A percentile compares a stretch with the other conserved stretches of the same genome.
phyloP scores from a whole-genome alignment of 2,329 filamentous ascomycete genomes.

The Trichothecium sympodiale region DNA sequence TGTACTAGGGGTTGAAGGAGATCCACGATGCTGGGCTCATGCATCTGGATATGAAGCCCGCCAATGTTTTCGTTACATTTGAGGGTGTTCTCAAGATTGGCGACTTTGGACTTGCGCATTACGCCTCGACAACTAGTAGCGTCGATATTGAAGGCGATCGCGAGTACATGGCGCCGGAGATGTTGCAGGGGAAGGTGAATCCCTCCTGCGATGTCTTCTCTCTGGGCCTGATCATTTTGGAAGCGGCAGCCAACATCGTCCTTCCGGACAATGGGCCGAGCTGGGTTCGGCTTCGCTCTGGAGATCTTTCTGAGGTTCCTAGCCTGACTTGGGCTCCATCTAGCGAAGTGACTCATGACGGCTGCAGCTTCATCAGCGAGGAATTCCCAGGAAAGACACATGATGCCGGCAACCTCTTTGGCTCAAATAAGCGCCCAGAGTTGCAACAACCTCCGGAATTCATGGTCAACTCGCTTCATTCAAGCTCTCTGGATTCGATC shows the following conservation, averaged over 20 bases:
- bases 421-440: constrained; percentile 34
- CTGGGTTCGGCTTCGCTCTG: constrained; percentile 82
- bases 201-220: constrained; percentile 91
- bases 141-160: constrained; percentile 91
- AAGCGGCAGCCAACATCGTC: constrained; percentile 87
- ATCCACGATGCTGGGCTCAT: constrained; percentile 84
- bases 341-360: constrained; percentile 61
- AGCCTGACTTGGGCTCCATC: constrained; percentile 74
- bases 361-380: constrained; percentile 27
- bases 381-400: constrained; percentile 20
- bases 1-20: constrained; percentile 64
- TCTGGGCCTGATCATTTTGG: constrained; percentile 85
- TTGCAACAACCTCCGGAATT: constrained; percentile 63
- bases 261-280: constrained; percentile 86
- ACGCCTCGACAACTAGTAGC: constrained; percentile 63
- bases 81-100: constrained; percentile 76
- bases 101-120: constrained; percentile 73
- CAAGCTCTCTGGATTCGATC: constrained; percentile 69
- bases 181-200: constrained; percentile 75
- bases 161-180: constrained; percentile 91
- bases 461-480: constrained; percentile 68
- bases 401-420: constrained; percentile 25
- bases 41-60: constrained; percentile 76
- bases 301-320: constrained; percentile 80
- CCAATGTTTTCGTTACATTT: constrained; percentile 73